Base-by-base conservation (phyloP, 2,329 filamentous ascomycete genomes). In the Capronia americana region DNA sequence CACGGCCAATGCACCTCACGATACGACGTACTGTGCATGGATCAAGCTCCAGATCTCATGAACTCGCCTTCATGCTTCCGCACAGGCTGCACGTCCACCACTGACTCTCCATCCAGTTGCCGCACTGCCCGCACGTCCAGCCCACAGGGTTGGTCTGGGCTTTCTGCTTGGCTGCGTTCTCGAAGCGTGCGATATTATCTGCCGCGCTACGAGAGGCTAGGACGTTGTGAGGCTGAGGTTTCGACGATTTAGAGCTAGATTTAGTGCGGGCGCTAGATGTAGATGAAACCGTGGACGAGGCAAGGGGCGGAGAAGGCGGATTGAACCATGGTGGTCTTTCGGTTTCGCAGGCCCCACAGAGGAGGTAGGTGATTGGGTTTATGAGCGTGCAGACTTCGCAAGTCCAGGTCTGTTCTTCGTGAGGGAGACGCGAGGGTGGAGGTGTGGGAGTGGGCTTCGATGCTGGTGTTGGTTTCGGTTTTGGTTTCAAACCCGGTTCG, bases 61-160 rank as follows among this genome's bases (percentile, higher is more conserved):
- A 85, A 48, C 75, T 76, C 41, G 76, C 72, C 74, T 88, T 89
- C 85, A 89, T 86, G 8, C 76, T 79, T 57, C 87, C 86, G 74
- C 87, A 89, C 11, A 79, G 79, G 14, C 83, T 83, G 71, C 87
- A 89, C 4, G 86, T 88, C 87, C 86, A 89, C 86, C 86, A 89
- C 71, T 86, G 78, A 23, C 81, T 82, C 74, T 89, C 87, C 86
- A 88, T 89, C 66, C 87, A 89, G 0, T 83, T 82, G 5, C 85
- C 85, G 67, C 87, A 90, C 5, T 78, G 76, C 59, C 79, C 72
- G 74, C 87, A 90, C 61, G 83, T 79, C 87, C 87, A 89, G 0
- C 86, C 87, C 23, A 87, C 72, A 2, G 83, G 81, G 50, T 81
- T 76, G 34, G 78, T 85, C 24, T 87, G 72, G 4, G 82, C 80